A percentile compares a stretch with the other conserved stretches of the same genome.
phyloP scores from a whole-genome alignment of 495 filamentous ascomycete genomes.

The Aspergillus affinis region DNA sequence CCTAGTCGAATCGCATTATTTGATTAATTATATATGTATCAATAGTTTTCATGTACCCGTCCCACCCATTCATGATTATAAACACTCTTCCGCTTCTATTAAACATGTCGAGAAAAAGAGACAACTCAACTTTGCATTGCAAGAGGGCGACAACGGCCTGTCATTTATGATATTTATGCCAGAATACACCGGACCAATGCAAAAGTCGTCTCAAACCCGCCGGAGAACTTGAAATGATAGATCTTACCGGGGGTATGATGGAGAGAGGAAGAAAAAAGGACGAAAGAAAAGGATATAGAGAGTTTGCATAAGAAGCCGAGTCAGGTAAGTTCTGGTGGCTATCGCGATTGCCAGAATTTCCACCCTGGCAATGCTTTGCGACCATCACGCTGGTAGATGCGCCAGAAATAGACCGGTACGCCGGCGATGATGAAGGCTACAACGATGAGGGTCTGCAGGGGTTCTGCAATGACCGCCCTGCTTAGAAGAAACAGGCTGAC shows the following conservation, averaged over 20 bases:
- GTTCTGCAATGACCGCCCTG: conserved; percentile 82
- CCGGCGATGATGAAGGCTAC: conserved; percentile 79
- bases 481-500: conserved; percentile 90
- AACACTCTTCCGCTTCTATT: neutral
- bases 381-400: conserved; percentile 60
- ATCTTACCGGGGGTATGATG: too few relatives aligned
- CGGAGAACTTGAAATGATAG: too few relatives aligned
- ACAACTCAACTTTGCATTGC: neutral
- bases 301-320: neutral
- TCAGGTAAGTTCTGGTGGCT: neutral
- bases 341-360: conserved; percentile 60
- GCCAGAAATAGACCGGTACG: conserved; percentile 85
- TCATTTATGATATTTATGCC: neutral
- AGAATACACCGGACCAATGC: neutral
- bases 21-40: conserved; percentile 5
- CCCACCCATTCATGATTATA: conserved; percentile 1
- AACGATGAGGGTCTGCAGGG: conserved; percentile 85
- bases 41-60: neutral
- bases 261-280: neutral
- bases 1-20: neutral
- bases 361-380: conserved; percentile 48
- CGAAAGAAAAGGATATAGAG: neutral
- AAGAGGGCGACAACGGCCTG: neutral
- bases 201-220: too few relatives aligned
- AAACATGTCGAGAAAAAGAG: neutral